Conservation (phyloP, 2,329 filamentous ascomycete species). For the Epichloe coenophiala region DNA sequence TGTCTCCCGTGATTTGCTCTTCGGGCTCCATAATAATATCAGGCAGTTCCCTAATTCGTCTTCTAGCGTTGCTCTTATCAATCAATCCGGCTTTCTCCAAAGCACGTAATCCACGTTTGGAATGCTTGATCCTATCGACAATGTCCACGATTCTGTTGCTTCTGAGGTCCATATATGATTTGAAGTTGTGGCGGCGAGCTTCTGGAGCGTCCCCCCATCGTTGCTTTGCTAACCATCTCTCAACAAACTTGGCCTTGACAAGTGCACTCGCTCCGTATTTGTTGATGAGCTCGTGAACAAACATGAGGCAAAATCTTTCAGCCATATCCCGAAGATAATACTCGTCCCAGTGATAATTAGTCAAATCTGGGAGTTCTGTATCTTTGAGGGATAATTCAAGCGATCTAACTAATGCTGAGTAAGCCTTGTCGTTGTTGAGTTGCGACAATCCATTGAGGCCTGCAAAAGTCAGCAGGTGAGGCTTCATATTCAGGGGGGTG, state of each 20-base stretch:
- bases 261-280: slow-evolving; percentile 45
- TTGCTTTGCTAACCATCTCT: slow-evolving; percentile 62
- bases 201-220: slow-evolving; percentile 50
- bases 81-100: slow-evolving; percentile 36
- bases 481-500: no score
- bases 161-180: slow-evolving; percentile 33
- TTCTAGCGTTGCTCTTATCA: slow-evolving; percentile 19
- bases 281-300: slow-evolving; percentile 44
- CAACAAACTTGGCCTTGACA: slow-evolving; percentile 50
- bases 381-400: slow-evolving; percentile 42
- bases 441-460: slow-evolving; percentile 26
- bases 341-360: slow-evolving; percentile 46
- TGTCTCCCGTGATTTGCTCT: slow-evolving; percentile 13
- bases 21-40: slow-evolving; percentile 22
- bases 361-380: slow-evolving; percentile 34
- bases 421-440: slow-evolving; percentile 36
- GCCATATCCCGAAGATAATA: slow-evolving; percentile 48
- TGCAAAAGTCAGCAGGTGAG: slow-evolving; percentile 13
- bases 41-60: slow-evolving; percentile 16
- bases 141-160: slow-evolving; percentile 40
- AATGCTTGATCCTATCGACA: slow-evolving; percentile 34
- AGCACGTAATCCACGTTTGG: slow-evolving; percentile 35
- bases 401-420: slow-evolving; percentile 43
- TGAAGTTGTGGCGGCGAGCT: slow-evolving; percentile 40
- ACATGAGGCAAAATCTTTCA: slow-evolving; percentile 46